A percentile compares a stretch with the other conserved stretches of the same genome.
Conservation (phyloP, 805 yeast genomes). For the Spathaspora boniae region DNA sequence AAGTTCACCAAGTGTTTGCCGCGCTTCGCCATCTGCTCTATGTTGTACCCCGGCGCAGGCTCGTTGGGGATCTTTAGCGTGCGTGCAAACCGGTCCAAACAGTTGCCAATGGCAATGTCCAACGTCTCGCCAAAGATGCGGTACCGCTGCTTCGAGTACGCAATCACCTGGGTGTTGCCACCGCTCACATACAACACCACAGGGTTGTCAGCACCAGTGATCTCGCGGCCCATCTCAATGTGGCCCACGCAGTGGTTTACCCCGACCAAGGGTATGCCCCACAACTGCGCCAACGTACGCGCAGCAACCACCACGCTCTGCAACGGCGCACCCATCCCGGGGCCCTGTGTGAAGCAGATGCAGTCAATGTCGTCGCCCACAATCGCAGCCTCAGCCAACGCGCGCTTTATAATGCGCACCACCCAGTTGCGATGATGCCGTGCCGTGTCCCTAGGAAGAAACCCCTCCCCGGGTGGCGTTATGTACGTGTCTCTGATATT, state of each 20-base stretch:
- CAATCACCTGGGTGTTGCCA: constrained; percentile 97
- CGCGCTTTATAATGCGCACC: constrained; percentile 64
- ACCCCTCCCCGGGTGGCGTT: constrained; percentile 98
- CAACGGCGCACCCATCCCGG: constrained; percentile 99
- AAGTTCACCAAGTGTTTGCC: constrained; percentile 62
- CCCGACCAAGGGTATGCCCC: constrained; percentile 85
- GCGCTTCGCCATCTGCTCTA: constrained; percentile 86
- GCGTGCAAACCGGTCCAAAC: constrained; percentile 93
- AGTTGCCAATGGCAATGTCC: constrained; percentile 97
- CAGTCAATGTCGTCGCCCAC: constrained; percentile 57
- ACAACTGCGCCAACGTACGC: constrained; percentile 72
- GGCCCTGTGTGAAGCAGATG: constrained; percentile 95
- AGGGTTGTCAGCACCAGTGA: constrained; percentile 96
- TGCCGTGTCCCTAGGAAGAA: constrained; percentile 94
- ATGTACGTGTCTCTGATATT: constrained; percentile 92
- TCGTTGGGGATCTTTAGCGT: constrained; percentile 83
- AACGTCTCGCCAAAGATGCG: constrained; percentile 99
- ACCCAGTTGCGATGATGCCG: constrained; percentile 96
- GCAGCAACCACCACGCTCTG: constrained; percentile 93
- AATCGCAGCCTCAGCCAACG: constrained; percentile 61
- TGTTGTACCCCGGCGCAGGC: constrained; percentile 97
- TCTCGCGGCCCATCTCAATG: constrained; percentile 98
- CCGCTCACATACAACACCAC: constrained; percentile 97
- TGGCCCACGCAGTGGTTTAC: constrained; percentile 98
- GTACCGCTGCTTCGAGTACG: constrained; percentile 89